These are phyloP conservation scores for Phlyctochytrium bullatum DNA, from an alignment of 192 early-diverging fungal genomes.

Conservation along the genomic window DNA sequence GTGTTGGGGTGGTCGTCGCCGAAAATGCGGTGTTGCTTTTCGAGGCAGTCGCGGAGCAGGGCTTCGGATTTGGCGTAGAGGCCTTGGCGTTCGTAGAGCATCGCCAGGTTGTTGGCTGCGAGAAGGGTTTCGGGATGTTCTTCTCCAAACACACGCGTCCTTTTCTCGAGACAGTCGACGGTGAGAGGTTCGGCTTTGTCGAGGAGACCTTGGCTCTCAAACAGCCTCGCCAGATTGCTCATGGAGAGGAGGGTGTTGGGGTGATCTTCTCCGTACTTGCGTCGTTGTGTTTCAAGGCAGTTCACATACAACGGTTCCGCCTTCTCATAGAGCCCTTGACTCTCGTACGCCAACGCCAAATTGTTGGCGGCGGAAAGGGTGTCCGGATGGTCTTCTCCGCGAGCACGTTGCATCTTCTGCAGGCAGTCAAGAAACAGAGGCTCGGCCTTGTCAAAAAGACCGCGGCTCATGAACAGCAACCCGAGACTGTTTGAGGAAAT, in stretches of 20 bases:
- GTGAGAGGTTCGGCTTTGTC: background rate
- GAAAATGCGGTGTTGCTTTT: background rate
- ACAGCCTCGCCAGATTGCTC: too few relatives aligned
- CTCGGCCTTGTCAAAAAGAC: background rate
- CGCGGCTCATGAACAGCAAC: background rate
- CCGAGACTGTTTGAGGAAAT: background rate
- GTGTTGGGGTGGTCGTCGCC: background rate
- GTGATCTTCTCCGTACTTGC: background rate
- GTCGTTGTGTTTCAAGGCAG: background rate
- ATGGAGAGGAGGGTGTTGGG: background rate
- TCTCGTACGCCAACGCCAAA: background rate
- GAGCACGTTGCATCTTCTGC: background rate
- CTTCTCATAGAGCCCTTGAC: background rate
- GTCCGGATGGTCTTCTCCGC: background rate
- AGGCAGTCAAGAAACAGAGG: background rate
- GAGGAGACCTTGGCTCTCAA: too few relatives aligned
- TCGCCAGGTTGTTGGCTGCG: background rate
- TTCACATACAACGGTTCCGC: background rate
- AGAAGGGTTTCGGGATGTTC: background rate
- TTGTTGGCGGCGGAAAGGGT: background rate
- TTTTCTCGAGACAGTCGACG: background rate
- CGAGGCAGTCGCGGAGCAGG: background rate
- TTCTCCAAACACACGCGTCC: background rate
- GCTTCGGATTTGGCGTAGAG: background rate
- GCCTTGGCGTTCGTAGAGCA: too few relatives aligned